A percentile compares a stretch with the other conserved stretches of the same genome.
These are phyloP conservation scores for Tulasnella sp. DNA, from an alignment of 768 basidiomycete genomes.

Conservation along the genomic window DNA sequence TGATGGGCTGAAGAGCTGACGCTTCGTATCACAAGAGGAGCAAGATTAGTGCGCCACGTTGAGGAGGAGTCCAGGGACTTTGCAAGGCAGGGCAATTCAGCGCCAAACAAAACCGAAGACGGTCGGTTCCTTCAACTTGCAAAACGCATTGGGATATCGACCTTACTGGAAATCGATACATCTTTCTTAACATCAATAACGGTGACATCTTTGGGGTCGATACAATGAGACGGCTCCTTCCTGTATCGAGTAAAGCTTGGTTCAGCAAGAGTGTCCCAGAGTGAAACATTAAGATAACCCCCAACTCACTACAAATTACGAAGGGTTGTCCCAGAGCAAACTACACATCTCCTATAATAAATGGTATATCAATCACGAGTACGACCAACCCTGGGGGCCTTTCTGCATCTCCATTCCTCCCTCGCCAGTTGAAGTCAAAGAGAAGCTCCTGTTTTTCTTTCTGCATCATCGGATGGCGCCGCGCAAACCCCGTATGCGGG, in stretches of 20 bases:
- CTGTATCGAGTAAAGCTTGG: background rate
- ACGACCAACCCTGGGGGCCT: conserved; percentile 55
- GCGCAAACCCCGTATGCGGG: conserved; percentile 65
- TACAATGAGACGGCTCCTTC: conserved; percentile 75
- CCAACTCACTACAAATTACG: conserved; percentile 55
- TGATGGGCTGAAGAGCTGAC: conserved; percentile 61
- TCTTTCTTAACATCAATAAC: conserved; percentile 87
- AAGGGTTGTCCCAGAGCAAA: conserved; percentile 85
- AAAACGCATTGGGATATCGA: conserved; percentile 65
- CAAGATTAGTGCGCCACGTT: conserved; percentile 84
- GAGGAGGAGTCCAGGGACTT: conserved; percentile 66
- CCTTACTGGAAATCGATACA: conserved; percentile 82
- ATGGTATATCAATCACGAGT: conserved; percentile 90
- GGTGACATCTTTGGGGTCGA: conserved; percentile 91
- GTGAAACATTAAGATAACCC: too few species aligned
- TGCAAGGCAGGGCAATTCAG: background rate
- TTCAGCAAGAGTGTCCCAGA: too few species aligned
- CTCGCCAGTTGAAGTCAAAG: conserved; percentile 88
- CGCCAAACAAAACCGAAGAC: background rate
- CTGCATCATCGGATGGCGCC: conserved; percentile 97
- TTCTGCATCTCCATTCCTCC: conserved; percentile 24
- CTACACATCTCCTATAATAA: conserved; percentile 93
- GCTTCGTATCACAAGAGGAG: conserved; percentile 51
- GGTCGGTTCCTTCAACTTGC: background rate
- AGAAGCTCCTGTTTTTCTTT: conserved; percentile 93